Base-by-base conservation (phyloP, 768 basidiomycete species). In the Holtermannia corniformis region DNA sequence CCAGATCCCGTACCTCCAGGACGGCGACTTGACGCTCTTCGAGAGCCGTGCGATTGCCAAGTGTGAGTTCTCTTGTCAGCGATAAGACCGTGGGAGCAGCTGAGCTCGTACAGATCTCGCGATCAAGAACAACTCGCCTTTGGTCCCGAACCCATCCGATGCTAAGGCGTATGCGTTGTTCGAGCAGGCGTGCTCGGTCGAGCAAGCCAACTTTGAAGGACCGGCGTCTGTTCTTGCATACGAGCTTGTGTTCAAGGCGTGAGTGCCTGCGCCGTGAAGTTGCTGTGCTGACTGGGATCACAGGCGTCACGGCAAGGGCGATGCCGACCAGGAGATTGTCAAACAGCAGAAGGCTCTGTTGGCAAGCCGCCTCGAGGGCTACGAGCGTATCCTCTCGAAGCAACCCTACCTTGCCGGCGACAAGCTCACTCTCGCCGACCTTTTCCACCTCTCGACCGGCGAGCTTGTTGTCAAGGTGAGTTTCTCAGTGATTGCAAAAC, bases 11-110 rank as follows among this genome's bases (percentile, higher is more conserved):
- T 79, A 77, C 64, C 75, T 83, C 50, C 79, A 64, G 20, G 68
- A 63, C 26, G 82, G 84, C 22, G 81, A 81, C 40, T 79, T 83
- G 68, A 72, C 78, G 51, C 58, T 86, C 23, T 84, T 77, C 65
- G 67, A 67, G 42, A 54, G 49, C 5, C 49, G 62, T 20, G 58
- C 57, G 12, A 62, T 62, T 13, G 49, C 45, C 23, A 55, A 55
- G 41, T 60, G 59, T 60, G 49, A 49, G 49, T 41, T 26, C 7
- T 13, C 21, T 51, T 22, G 28, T 26, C 24, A 25, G 20, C 25
- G 26, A n/a, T 13, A 22, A n/a, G n/a, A n/a, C n/a, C n/a, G n/a
- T n/a, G n/a, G n/a, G n/a, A n/a, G n/a, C n/a, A n/a, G n/a, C n/a
- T n/a, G n/a, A n/a, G n/a, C n/a, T n/a, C n/a, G n/a, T 10, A 45